These are phyloP conservation scores for Xylaria polymorpha DNA, from an alignment of 2,329 filamentous ascomycete genomes.

Conservation along the genomic window DNA sequence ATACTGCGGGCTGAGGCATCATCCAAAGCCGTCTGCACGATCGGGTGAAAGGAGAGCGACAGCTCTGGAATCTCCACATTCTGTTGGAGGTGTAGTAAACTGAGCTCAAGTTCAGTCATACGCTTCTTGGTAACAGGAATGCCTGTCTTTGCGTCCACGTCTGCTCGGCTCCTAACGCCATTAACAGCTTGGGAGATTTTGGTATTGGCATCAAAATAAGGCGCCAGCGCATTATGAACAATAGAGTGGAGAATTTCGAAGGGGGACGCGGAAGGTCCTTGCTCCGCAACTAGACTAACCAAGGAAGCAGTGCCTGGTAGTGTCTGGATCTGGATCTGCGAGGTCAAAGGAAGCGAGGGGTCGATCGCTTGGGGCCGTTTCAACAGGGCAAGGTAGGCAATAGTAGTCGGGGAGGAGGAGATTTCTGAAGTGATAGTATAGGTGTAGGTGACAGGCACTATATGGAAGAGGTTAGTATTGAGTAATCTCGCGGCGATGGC, in stretches of 20 bases:
- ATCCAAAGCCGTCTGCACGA: slow-evolving; percentile 86
- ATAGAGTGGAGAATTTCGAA: slow-evolving; percentile 94
- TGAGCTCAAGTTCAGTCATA: slow-evolving; percentile 92
- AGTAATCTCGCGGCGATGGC: neutral
- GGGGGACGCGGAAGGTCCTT: slow-evolving; percentile 79
- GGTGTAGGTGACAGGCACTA: slow-evolving; percentile 68
- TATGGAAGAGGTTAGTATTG: slow-evolving; percentile 44
- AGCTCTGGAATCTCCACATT: slow-evolving; percentile 98
- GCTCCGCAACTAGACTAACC: slow-evolving; percentile 73
- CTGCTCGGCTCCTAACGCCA: slow-evolving; percentile 77
- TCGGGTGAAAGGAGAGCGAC: slow-evolving; percentile 85
- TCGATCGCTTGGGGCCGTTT: slow-evolving; percentile 93
- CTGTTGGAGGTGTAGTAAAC: slow-evolving; percentile 90
- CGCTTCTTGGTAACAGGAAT: slow-evolving; percentile 98
- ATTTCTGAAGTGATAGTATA: slow-evolving; percentile 88
- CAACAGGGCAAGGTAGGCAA: slow-evolving; percentile 86
- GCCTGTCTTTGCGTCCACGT: slow-evolving; percentile 91
- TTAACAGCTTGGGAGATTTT: slow-evolving; percentile 78
- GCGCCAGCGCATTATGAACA: slow-evolving; percentile 89
- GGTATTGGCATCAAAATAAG: slow-evolving; percentile 97
- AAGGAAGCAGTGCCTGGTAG: slow-evolving; percentile 83
- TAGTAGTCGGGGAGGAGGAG: slow-evolving; percentile 80
- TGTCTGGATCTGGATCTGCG: slow-evolving; percentile 93
- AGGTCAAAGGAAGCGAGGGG: slow-evolving; percentile 80
- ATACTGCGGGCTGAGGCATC: slow-evolving; percentile 75